Evolutionary conservation across 768 basidiomycete genomes (phyloP).

Genomic region (Xerocomus spinulosus): DNA sequence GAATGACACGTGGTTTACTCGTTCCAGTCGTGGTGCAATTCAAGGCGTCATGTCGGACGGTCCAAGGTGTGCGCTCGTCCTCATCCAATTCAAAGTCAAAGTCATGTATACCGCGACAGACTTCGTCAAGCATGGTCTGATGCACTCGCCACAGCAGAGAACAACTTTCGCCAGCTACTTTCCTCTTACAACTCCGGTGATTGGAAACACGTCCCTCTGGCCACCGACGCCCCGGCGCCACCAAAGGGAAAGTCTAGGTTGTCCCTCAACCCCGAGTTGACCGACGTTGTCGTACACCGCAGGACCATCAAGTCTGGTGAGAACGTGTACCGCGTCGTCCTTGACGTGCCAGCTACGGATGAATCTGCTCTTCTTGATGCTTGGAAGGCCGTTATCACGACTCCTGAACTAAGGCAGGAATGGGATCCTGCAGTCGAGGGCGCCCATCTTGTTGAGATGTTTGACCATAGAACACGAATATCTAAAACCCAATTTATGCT

Average conservation of each 20-base stretch:
- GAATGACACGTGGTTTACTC: neutral
- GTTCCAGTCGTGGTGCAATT: neutral
- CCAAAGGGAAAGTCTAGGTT: slow-evolving; percentile 62
- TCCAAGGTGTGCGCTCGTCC: slow-evolving; percentile 41
- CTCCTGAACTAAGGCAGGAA: slow-evolving; percentile 82
- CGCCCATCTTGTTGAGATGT: slow-evolving; percentile 75
- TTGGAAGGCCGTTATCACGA: slow-evolving; percentile 77
- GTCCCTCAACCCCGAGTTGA: slow-evolving; percentile 51
- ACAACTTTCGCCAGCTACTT: slow-evolving; percentile 73
- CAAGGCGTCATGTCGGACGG: slow-evolving; percentile 50
- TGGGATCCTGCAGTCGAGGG: slow-evolving; percentile 95
- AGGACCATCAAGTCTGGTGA: slow-evolving; percentile 66
- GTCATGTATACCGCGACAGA: slow-evolving; percentile 35
- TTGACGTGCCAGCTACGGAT: slow-evolving; percentile 69
- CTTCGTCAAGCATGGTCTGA: slow-evolving; percentile 79
- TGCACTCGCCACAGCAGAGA: slow-evolving; percentile 70
- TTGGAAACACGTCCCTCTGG: slow-evolving; percentile 73
- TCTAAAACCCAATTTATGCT: slow-evolving; percentile 86
- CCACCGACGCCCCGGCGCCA: slow-evolving; percentile 36
- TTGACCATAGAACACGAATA: slow-evolving; percentile 82
- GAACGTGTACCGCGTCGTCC: slow-evolving; percentile 71
- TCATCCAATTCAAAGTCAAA: neutral
- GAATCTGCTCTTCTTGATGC: slow-evolving; percentile 59
- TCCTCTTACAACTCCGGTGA: slow-evolving; percentile 63
- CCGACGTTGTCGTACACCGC: slow-evolving; percentile 77